Base-by-base conservation (phyloP, 306 rosid species). In the Vachellia pachyceras region DNA sequence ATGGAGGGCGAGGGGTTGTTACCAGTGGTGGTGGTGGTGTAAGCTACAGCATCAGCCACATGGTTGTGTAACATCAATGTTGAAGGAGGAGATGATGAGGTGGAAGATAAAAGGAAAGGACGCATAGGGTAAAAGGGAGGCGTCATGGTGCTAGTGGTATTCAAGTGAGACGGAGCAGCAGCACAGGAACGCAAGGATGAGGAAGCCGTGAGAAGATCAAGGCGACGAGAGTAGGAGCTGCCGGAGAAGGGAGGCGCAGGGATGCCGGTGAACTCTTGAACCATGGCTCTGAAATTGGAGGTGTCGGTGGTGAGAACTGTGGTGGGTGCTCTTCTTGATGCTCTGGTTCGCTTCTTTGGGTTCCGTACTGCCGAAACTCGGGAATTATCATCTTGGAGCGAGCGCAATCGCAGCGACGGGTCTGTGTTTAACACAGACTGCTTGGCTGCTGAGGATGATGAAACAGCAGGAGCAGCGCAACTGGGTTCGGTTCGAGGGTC, bases 281-380 rank as follows among this genome's bases (percentile, higher is more conserved):
- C 98, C 97, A 92, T 94, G 82, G 98, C 97, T 78, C 98, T 76
- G 86, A 94, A 94, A 76, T 94, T 92, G 0, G 97, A 84, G 10
- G 97, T 94, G 87, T 92, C 97, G 23, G 97, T 94, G 76, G 97
- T 92, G 60, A 94, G 89, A 52, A 92, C 95, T 0, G 95, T 92
- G 12, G 97, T 94, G 2, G 98, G 97, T 10, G 97, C 97, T 74
- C 95, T 77, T 41, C 97, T 86, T 2, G 97, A 92, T 58, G 97
- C 98, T 76, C 97, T 84, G 4, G 94, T 90, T 78, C 97, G 77
- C 77, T 92, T 94, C 91, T 94, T 94, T 2, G 97, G 66, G 76
- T 75, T 90, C 17, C 93, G 83, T 5, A 66, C 57, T 22, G 41
- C 79, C 8, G 8, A 39, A 39, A 5, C 42, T 0, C 1, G 42